Evolutionary conservation across 495 filamentous ascomycete species (phyloP).

Genomic region (Penicillium fimorum): DNA sequence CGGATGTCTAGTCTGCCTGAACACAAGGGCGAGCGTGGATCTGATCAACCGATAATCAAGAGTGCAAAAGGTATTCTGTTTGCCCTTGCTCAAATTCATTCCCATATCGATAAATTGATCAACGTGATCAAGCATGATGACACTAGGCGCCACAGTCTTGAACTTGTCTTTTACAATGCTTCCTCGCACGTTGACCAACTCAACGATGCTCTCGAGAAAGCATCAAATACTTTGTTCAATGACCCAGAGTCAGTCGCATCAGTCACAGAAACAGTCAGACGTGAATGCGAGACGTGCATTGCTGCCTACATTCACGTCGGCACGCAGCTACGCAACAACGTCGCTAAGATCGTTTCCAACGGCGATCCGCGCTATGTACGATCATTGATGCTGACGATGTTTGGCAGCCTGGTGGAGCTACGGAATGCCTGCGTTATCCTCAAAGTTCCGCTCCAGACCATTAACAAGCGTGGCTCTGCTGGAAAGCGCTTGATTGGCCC

Average conservation of each 20-base stretch:
- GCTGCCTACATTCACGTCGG: conserved; percentile 74
- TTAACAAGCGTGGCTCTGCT: conserved; percentile 22
- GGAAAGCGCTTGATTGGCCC: conserved; percentile 29
- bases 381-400: conserved; percentile 75
- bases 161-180: conserved; percentile 75
- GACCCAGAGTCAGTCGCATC: conserved; percentile 45
- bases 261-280: conserved; percentile 54
- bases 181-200: conserved; percentile 71
- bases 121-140: conserved; percentile 67
- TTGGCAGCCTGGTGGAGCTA: conserved; percentile 76
- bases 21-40: conserved; percentile 61
- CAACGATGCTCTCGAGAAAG: conserved; percentile 67
- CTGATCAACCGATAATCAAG: conserved; percentile 66
- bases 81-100: conserved; percentile 77
- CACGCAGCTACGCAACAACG: conserved; percentile 64
- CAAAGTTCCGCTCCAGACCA: conserved; percentile 27
- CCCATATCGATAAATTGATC: conserved; percentile 69
- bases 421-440: conserved; percentile 53
- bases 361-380: conserved; percentile 77
- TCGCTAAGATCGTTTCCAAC: conserved; percentile 68
- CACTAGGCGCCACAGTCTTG: conserved; percentile 66
- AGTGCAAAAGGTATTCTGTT: conserved; percentile 86
- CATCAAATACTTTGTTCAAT: conserved; percentile 47
- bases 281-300: conserved; percentile 70
- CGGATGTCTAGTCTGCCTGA: conserved; percentile 83